Conservation (phyloP, 352 stramenopile species). For the Pelagophyceae sp. region DNA sequence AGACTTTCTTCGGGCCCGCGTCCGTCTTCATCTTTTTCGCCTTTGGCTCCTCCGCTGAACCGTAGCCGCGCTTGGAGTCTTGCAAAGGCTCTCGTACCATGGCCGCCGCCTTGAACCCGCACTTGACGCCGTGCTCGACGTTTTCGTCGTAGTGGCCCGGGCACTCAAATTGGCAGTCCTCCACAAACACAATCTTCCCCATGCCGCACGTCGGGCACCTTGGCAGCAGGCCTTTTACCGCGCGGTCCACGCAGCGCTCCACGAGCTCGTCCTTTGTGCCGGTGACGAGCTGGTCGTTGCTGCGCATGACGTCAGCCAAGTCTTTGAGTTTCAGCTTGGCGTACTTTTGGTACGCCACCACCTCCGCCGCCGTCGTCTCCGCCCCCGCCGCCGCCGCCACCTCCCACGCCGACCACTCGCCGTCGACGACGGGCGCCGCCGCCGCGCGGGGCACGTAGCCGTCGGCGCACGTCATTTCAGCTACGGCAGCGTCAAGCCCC, state of each 20-base stretch:
- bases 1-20: no score
- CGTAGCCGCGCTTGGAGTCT: background rate
- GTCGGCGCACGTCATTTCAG: no score
- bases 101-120: background rate
- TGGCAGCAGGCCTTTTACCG: background rate
- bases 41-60: background rate
- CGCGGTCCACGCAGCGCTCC: background rate
- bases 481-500: no score
- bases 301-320: background rate
- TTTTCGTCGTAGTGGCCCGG: background rate
- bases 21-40: background rate
- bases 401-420: no score
- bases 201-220: background rate
- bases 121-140: background rate
- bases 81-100: background rate
- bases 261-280: background rate
- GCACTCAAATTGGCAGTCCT: background rate
- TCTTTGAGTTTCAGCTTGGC: background rate
- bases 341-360: no score
- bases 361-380: no score
- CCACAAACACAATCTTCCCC: background rate
- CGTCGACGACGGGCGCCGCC: no score
- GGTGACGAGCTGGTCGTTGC: background rate
- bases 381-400: no score
- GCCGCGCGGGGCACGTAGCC: no score